phyloP scores from a whole-genome alignment of 345 rosid genomes.

The Mallotus nudiflorus region DNA sequence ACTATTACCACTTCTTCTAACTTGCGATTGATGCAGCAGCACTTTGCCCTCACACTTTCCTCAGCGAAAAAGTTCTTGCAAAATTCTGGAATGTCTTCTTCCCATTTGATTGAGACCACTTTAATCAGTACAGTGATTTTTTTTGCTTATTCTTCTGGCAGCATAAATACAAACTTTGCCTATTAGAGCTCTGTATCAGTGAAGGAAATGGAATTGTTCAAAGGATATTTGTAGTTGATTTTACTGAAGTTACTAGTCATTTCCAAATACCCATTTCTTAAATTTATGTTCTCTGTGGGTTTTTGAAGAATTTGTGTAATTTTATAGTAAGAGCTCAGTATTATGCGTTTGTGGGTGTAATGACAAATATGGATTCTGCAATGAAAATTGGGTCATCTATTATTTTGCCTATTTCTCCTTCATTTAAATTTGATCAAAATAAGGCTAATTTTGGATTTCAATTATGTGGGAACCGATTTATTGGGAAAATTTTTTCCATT shows the following conservation, averaged over 20 bases:
- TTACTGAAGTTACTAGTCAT: constrained; percentile 29
- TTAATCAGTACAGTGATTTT: no score
- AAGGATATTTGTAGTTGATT: no score
- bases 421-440: constrained; percentile 22
- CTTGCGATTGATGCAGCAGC: no score
- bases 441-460: constrained; percentile 23
- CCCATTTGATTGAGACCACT: no score
- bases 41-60: no score
- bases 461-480: constrained; percentile 15
- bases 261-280: not conserved
- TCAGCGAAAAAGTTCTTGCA: no score
- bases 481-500: constrained; percentile 21
- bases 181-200: no score
- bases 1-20: no score
- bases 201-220: no score
- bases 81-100: no score
- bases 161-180: no score
- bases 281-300: not conserved
- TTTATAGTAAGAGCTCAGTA: not conserved
- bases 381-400: constrained; percentile 32
- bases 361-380: constrained; percentile 35
- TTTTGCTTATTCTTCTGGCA: no score
- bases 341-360: not conserved
- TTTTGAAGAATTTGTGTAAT: constrained; percentile 1
- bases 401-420: constrained; percentile 29